phyloP scores from a whole-genome alignment of 2,329 filamentous ascomycete species.

The Lachnellula hyalina region DNA sequence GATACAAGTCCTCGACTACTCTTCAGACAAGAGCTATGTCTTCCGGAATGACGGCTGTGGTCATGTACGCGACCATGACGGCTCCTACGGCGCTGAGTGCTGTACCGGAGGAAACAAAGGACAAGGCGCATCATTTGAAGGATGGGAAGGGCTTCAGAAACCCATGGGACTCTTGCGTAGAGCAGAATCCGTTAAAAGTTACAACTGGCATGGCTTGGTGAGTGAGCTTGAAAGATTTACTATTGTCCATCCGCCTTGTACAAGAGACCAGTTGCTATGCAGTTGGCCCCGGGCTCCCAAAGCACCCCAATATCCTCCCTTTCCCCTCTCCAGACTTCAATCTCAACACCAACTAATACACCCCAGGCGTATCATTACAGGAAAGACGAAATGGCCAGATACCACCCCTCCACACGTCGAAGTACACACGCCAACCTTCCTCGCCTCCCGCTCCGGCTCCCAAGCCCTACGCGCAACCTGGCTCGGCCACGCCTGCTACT shows the following conservation, averaged over 20 bases:
- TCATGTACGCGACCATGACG: slow-evolving; percentile 23
- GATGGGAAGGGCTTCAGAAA: slow-evolving; percentile 50
- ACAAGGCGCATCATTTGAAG: slow-evolving; percentile 46
- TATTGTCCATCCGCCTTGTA: background rate
- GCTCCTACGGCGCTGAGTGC: slow-evolving; percentile 22
- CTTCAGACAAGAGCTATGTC: slow-evolving; percentile 18
- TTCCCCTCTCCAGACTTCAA: no score
- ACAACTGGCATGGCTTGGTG: slow-evolving; percentile 35
- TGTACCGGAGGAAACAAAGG: slow-evolving; percentile 32
- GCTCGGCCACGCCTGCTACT: slow-evolving; percentile 3
- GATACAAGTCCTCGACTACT: slow-evolving; percentile 1
- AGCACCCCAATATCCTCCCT: no score
- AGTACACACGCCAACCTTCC: slow-evolving; percentile 54
- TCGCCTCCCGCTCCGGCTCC: slow-evolving; percentile 45
- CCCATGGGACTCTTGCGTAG: slow-evolving; percentile 49
- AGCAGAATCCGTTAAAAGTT: slow-evolving; percentile 32
- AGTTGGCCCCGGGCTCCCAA: background rate
- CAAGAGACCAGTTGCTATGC: background rate
- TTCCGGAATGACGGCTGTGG: slow-evolving; percentile 17
- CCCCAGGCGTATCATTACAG: slow-evolving; percentile 19
- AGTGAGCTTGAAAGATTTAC: slow-evolving; percentile 23
- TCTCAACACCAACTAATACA: no score
- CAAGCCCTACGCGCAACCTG: slow-evolving; percentile 75
- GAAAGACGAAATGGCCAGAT: slow-evolving; percentile 40
- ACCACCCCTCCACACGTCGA: slow-evolving; percentile 57